These are phyloP conservation scores for Backusella tarrabulga DNA, from an alignment of 192 early-diverging fungal genomes.

Conservation along the genomic window DNA sequence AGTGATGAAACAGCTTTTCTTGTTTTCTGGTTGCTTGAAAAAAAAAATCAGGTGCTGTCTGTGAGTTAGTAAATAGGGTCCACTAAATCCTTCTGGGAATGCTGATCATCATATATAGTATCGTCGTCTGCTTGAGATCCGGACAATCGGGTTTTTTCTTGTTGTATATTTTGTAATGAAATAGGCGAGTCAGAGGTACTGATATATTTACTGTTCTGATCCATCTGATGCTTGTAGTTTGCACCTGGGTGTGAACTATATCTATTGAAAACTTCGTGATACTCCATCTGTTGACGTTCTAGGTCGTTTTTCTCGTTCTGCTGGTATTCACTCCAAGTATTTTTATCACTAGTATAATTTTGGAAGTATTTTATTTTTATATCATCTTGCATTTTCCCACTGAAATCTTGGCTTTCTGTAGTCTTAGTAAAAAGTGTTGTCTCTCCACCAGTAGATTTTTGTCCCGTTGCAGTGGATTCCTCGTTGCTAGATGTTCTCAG, in stretches of 20 bases:
- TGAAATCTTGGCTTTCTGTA: background rate
- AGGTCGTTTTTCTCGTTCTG: background rate
- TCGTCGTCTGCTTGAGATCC: background rate
- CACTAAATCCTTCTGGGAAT: background rate
- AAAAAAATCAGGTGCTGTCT: background rate
- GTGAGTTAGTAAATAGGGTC: background rate
- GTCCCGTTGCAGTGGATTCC: background rate
- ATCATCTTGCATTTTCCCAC: background rate
- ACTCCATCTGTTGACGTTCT: conserved; percentile 2
- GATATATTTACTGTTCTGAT: background rate
- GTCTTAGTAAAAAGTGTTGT: background rate
- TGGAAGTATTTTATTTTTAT: conserved; percentile 3
- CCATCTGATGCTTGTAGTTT: background rate
- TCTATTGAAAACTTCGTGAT: background rate
- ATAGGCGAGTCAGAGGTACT: background rate
- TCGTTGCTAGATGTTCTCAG: background rate
- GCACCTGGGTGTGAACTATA: background rate
- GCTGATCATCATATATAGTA: conserved; percentile 3
- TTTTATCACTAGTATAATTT: background rate
- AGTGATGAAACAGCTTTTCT: background rate
- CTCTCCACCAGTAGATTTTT: background rate
- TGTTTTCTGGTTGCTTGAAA: background rate
- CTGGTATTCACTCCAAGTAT: background rate
- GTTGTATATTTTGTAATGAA: background rate
- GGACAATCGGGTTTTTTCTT: background rate